Conservation (phyloP, 768 basidiomycete species). For the Coprinellus aureogranulatus region DNA sequence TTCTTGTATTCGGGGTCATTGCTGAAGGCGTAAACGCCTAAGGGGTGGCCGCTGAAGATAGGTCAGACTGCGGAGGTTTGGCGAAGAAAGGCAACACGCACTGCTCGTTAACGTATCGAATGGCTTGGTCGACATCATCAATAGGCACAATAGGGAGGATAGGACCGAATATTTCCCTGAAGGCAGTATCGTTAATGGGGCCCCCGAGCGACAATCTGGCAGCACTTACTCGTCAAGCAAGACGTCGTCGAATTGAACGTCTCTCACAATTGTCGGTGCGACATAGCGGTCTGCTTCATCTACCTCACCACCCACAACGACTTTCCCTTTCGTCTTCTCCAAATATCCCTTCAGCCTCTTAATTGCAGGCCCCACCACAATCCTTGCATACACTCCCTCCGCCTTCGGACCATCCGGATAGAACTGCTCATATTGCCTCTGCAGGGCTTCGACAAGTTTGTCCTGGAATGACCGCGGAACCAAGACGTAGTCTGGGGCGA, state of each 20-base stretch:
- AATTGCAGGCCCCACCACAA: slow-evolving; percentile 51
- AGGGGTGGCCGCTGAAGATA: slow-evolving; percentile 62
- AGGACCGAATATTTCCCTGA: slow-evolving; percentile 88
- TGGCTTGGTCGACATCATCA: slow-evolving; percentile 66
- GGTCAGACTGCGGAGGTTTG: neutral
- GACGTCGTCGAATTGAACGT: slow-evolving; percentile 61
- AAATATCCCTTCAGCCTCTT: slow-evolving; percentile 57
- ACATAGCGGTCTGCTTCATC: slow-evolving; percentile 61
- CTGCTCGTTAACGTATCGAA: slow-evolving; percentile 64
- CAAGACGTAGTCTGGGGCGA: slow-evolving; percentile 58
- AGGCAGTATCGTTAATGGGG: too few species aligned
- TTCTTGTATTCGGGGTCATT: slow-evolving; percentile 54
- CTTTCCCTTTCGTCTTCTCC: slow-evolving; percentile 62
- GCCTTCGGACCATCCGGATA: slow-evolving; percentile 49
- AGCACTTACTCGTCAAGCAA: slow-evolving; percentile 69
- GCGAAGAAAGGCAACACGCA: slow-evolving; percentile 22
- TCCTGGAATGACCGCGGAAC: slow-evolving; percentile 47
- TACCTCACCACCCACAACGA: slow-evolving; percentile 65
- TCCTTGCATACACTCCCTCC: slow-evolving; percentile 46
- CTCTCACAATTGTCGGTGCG: slow-evolving; percentile 68
- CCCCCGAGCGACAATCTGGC: too few species aligned
- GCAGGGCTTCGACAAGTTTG: slow-evolving; percentile 41
- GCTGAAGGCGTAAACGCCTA: slow-evolving; percentile 78
- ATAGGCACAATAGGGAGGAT: slow-evolving; percentile 74
- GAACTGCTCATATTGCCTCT: slow-evolving; percentile 50